Percentiles rank a stretch among this genome's conserved stretches.
Evolutionary conservation across 805 yeast genomes (phyloP).

Genomic region (Novakomyces olei): DNA sequence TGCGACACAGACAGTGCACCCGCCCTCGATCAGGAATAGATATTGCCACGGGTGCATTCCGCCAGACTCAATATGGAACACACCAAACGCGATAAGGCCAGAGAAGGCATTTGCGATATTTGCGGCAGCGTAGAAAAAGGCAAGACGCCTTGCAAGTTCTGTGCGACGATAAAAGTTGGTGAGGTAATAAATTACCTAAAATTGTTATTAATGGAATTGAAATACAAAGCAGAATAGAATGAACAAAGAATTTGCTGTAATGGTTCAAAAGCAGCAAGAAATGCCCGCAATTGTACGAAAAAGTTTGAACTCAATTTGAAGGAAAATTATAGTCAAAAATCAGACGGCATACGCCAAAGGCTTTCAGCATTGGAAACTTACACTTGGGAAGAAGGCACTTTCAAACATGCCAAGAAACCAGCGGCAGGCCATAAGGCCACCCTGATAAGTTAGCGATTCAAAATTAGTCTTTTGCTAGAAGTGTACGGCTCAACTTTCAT

Average conservation of each 20-base stretch:
- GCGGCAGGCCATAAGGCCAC: constrained; percentile 25
- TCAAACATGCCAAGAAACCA: constrained; percentile 32
- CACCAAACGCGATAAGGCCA: constrained; percentile 23
- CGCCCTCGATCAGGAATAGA: constrained; percentile 25
- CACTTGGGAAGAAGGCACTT: constrained; percentile 29
- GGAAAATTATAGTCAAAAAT: no score
- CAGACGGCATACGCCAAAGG: no score
- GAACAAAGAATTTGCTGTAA: no score
- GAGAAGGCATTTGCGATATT: constrained; percentile 35
- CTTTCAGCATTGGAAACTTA: no score
- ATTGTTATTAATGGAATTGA: no score
- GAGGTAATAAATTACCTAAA: constrained; percentile 23
- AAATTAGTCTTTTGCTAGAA: background rate
- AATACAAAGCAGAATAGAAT: no score
- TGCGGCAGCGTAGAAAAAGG: constrained; percentile 24
- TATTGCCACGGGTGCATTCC: constrained; percentile 26
- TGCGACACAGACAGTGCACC: constrained; percentile 16
- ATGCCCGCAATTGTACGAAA: no score
- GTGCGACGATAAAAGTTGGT: constrained; percentile 25
- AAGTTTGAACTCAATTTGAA: no score
- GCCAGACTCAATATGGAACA: constrained; percentile 21
- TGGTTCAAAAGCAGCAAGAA: no score
- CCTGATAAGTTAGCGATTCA: constrained; percentile 12
- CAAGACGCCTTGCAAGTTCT: constrained; percentile 26
- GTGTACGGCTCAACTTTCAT: background rate